These are phyloP conservation scores for Saturnispora sanitii DNA, from an alignment of 805 yeast species.

Conservation along the genomic window DNA sequence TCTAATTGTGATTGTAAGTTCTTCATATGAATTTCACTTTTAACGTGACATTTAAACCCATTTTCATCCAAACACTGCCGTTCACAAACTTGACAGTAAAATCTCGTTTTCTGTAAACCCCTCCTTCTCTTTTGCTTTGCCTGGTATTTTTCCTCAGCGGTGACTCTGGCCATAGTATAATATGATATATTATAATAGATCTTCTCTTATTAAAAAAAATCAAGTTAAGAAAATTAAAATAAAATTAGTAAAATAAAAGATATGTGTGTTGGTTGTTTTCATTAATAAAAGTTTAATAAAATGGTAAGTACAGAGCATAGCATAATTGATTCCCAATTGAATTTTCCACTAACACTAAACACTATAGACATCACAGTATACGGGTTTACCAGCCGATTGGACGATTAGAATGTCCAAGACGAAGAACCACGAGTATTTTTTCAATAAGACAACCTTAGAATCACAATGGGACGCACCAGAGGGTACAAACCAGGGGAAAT, in stretches of 20 bases:
- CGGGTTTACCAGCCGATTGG: constrained; percentile 89
- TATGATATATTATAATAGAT: too few species aligned
- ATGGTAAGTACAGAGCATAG: background rate
- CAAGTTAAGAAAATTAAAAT: background rate
- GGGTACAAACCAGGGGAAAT: constrained; percentile 57
- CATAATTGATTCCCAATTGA: background rate
- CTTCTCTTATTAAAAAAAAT: background rate
- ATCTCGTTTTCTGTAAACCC: constrained; percentile 78
- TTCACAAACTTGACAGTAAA: constrained; percentile 85
- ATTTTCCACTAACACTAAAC: background rate
- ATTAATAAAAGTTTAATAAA: too few species aligned
- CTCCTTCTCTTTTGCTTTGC: constrained; percentile 59
- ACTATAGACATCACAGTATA: constrained; percentile 17
- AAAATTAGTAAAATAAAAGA: background rate
- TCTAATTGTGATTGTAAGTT: constrained; percentile 39
- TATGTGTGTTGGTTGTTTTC: background rate
- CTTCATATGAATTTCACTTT: constrained; percentile 66
- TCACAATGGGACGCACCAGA: constrained; percentile 89
- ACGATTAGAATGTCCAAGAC: constrained; percentile 67
- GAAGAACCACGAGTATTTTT: constrained; percentile 77
- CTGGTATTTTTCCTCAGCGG: constrained; percentile 17
- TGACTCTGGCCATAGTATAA: constrained; percentile 7
- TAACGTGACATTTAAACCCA: constrained; percentile 86
- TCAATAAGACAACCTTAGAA: constrained; percentile 56
- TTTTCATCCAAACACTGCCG: constrained; percentile 95